A percentile compares a stretch with the other conserved stretches of the same genome.
Evolutionary conservation across 1,284 basidiomycete genomes (phyloP).

Genomic region (Ceratobasidium sp.): DNA sequence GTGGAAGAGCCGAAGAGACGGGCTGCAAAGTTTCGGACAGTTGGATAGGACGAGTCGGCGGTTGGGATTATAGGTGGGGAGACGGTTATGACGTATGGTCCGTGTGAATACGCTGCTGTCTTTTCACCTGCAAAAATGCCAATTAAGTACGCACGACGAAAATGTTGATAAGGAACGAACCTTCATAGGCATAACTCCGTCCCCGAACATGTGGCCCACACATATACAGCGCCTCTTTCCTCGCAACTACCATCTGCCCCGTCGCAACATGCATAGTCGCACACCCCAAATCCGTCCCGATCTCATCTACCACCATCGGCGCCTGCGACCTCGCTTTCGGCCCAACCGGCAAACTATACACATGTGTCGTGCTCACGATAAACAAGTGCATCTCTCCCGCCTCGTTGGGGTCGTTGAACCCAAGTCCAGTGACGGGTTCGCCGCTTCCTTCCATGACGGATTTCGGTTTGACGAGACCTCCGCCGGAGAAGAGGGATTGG

Average conservation of each 20-base stretch:
- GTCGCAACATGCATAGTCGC: slow-evolving; percentile 79
- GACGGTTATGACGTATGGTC: slow-evolving; percentile 87
- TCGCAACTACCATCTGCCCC: slow-evolving; percentile 83
- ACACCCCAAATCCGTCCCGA: slow-evolving; percentile 86
- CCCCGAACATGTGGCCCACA: slow-evolving; percentile 87
- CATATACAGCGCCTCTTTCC: slow-evolving; percentile 92
- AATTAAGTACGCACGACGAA: not conserved
- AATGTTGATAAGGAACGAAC: slow-evolving; percentile 56
- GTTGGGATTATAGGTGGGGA: slow-evolving; percentile 84
- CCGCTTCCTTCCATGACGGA: slow-evolving; percentile 79
- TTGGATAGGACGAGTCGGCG: slow-evolving; percentile 72
- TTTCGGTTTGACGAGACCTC: slow-evolving; percentile 78
- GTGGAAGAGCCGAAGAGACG: slow-evolving; percentile 49
- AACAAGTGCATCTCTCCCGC: slow-evolving; percentile 71
- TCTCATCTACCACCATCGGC: slow-evolving; percentile 81
- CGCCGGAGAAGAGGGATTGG: slow-evolving; percentile 78
- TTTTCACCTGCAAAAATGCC: slow-evolving; percentile 64
- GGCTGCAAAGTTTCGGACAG: slow-evolving; percentile 77
- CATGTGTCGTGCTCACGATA: slow-evolving; percentile 87
- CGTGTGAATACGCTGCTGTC: slow-evolving; percentile 73
- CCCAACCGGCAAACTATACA: slow-evolving; percentile 79
- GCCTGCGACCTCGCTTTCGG: slow-evolving; percentile 77
- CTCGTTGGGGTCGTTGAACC: slow-evolving; percentile 73
- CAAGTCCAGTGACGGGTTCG: slow-evolving; percentile 92
- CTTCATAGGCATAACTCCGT: slow-evolving; percentile 91